phyloP scores from a whole-genome alignment of 2,329 filamentous ascomycete genomes.

The Botrytis hyacinthi region DNA sequence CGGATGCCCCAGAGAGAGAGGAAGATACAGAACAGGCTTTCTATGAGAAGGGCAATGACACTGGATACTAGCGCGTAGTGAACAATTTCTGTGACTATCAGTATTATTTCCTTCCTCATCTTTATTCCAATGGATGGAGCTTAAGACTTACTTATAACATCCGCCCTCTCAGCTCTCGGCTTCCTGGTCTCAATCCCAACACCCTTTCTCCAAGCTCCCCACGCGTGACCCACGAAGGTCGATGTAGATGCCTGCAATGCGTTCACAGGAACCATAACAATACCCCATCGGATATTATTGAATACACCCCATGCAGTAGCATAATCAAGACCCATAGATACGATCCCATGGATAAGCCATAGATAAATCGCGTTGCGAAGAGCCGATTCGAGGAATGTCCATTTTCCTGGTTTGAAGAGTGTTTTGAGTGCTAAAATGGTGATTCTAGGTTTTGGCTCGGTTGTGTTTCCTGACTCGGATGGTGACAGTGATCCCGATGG shows the following conservation, averaged over 20 bases:
- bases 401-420: constrained; percentile 55
- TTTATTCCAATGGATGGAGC: not conserved
- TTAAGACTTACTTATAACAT: constrained; percentile 38
- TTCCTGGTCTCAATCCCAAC: constrained; percentile 37
- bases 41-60: constrained; percentile 53
- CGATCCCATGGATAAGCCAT: constrained; percentile 65
- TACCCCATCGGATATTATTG: constrained; percentile 70
- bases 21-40: constrained; percentile 61
- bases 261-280: constrained; percentile 71
- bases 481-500: not conserved
- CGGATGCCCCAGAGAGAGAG: constrained; percentile 58
- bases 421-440: constrained; percentile 47
- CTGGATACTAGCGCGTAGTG: constrained; percentile 55
- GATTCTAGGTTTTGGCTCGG: constrained; percentile 38
- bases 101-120: not conserved
- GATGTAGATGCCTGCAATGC: constrained; percentile 64
- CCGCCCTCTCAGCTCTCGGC: constrained; percentile 37
- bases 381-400: constrained; percentile 63
- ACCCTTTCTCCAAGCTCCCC: constrained; percentile 52
- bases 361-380: constrained; percentile 68
- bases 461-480: not conserved
- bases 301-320: constrained; percentile 73
- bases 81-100: constrained; percentile 41
- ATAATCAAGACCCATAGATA: constrained; percentile 61
- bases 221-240: constrained; percentile 64